A percentile compares a stretch with the other conserved stretches of the same genome.
phyloP scores from a whole-genome alignment of 192 early-diverging fungal species.

The Backusella tarrabulga region DNA sequence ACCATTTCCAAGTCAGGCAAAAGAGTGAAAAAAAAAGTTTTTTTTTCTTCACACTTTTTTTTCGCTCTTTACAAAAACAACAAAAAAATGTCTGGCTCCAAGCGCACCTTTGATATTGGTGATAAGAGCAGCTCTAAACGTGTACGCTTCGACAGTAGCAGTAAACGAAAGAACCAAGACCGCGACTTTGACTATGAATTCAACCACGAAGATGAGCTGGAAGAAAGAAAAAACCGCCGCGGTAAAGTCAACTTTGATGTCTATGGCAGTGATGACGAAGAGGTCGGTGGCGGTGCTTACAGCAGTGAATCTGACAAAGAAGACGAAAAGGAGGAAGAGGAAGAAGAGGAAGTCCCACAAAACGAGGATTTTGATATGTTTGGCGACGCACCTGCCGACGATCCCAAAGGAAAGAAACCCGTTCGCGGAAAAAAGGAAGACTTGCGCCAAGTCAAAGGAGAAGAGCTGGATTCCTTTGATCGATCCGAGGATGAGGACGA shows the following conservation, averaged over 20 bases:
- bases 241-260: slow-evolving; percentile 49
- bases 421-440: slow-evolving; percentile 22
- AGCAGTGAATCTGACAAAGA: slow-evolving; percentile 35
- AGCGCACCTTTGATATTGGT: slow-evolving; percentile 13
- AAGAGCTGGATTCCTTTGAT: slow-evolving; percentile 49
- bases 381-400: slow-evolving; percentile 30
- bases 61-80: not conserved
- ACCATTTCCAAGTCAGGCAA: not conserved
- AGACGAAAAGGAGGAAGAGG: slow-evolving; percentile 34
- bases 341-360: slow-evolving; percentile 14
- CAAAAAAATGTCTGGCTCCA: not conserved
- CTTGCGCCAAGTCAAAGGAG: slow-evolving; percentile 49
- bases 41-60: not conserved
- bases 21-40: not conserved
- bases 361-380: slow-evolving; percentile 64
- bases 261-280: slow-evolving; percentile 43
- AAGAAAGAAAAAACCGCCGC: slow-evolving; percentile 44
- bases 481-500: slow-evolving; percentile 52
- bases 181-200: slow-evolving; percentile 33
- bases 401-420: not conserved
- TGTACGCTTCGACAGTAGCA: not conserved
- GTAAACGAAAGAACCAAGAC: not conserved
- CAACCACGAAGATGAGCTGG: slow-evolving; percentile 50
- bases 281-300: slow-evolving; percentile 38
- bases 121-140: not conserved